Evolutionary conservation across 1,284 basidiomycete genomes (phyloP), one percentile per base, ranked within the genome.

Genomic region (Sphagnurus paluster): DNA sequence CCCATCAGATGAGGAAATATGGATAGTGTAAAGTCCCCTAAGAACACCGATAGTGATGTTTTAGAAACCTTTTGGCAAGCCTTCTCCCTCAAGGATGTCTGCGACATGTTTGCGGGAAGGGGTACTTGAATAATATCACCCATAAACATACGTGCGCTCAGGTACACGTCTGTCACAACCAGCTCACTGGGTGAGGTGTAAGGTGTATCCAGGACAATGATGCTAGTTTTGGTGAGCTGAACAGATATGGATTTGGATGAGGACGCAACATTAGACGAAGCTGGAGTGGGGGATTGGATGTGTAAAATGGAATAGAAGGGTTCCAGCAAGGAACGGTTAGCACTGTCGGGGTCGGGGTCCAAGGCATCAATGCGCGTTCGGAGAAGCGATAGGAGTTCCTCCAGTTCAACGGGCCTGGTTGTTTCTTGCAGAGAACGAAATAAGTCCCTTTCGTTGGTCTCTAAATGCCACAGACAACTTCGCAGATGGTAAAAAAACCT

Each of bases 401-500:
- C 56, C 44, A 56, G 35, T 24, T 56, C 46, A 17, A 56, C 37
- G 3, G 36, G 48, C 32, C 39, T 17, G 10, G 33, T 33, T 14
- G 23, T 37, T 19, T 48, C 21, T 24, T 44, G 40, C n/a, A 23
- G 30, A 5, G 44, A 41, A 24, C 24, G 43, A 36, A 49, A 33
- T 11, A 24, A 39, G 23, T 37, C 39, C 26, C 49, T 44, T 24
- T 57, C 56, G 16, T 38, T 26, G n/a, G 51, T 47, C 24, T 56
- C 49, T 14, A 68, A 34, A 42, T 66, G 62, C 63, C 69, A 72
- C 26, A 84, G 63, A 57, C 77, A 76, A 53, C 77, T 73, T 9
- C 89, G 83, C 26, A 90, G 71, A 58, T 90, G 81, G 49, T 86
- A 82, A 20, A 91, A 65, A 44, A 90, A 80, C 52, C 81, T 83